phyloP scores from a whole-genome alignment of 1,284 basidiomycete genomes.

The Ganoderma lucidum region DNA sequence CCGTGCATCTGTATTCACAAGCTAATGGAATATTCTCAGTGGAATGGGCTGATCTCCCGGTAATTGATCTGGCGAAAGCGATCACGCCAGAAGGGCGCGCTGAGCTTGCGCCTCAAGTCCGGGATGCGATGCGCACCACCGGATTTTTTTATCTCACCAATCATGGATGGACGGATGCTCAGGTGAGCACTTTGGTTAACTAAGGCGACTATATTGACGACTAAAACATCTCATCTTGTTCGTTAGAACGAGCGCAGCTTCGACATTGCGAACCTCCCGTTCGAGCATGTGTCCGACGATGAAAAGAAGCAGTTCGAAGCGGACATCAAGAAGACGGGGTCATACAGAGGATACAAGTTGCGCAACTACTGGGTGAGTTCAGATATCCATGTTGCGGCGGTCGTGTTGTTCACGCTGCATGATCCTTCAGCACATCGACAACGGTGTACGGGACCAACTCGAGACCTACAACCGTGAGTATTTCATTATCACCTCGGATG shows the following conservation, averaged over 20 bases:
- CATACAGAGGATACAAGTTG: conserved; percentile 60
- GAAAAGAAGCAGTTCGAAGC: conserved; percentile 59
- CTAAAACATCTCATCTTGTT: conserved; percentile 18
- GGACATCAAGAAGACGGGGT: conserved; percentile 52
- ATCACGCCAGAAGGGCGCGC: conserved; percentile 53
- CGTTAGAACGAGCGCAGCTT: conserved; percentile 53
- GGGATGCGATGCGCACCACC: conserved; percentile 63
- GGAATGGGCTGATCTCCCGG: conserved; percentile 70
- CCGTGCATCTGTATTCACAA: background rate
- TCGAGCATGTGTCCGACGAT: conserved; percentile 53
- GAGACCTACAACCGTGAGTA: conserved; percentile 64
- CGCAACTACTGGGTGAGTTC: conserved; percentile 51
- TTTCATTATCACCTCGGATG: background rate
- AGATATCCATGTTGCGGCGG: too few relatives aligned
- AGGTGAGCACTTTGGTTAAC: conserved; percentile 42
- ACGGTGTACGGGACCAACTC: conserved; percentile 54
- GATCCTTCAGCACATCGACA: conserved; percentile 34
- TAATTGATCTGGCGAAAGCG: conserved; percentile 66
- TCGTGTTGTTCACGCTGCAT: background rate
- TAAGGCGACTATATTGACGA: conserved; percentile 44
- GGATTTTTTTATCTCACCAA: conserved; percentile 71
- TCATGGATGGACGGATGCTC: conserved; percentile 56
- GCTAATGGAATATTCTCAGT: conserved; percentile 45
- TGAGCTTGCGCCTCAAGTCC: conserved; percentile 55
- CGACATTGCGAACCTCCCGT: conserved; percentile 64